phyloP scores from a whole-genome alignment of 768 basidiomycete genomes.

The Pleurotus ostreatus region DNA sequence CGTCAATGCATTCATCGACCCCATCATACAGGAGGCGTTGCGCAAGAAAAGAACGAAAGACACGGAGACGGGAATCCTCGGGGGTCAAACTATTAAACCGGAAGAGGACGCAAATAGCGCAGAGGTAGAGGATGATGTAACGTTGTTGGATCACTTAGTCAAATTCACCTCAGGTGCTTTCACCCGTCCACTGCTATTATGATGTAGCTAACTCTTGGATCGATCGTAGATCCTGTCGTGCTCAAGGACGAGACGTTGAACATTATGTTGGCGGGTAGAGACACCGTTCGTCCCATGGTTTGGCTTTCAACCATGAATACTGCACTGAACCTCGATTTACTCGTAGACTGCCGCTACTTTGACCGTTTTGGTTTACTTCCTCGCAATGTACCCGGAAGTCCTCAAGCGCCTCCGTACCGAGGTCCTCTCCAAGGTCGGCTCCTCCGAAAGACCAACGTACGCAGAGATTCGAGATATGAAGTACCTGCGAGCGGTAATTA shows the following conservation, averaged over 20 bases:
- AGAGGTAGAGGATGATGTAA: conserved; percentile 37
- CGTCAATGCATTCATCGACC: conserved; percentile 49
- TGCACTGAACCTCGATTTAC: not conserved
- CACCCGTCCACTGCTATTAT: not conserved
- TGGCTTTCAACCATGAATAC: not conserved
- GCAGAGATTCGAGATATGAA: conserved; percentile 15
- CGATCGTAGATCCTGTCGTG: conserved; percentile 33
- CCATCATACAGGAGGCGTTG: conserved; percentile 48
- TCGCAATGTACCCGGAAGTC: conserved; percentile 49
- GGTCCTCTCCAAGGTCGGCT: conserved; percentile 48
- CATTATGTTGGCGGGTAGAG: conserved; percentile 42
- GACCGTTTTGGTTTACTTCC: conserved; percentile 38
- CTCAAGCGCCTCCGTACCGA: conserved; percentile 49
- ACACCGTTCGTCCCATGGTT: conserved; percentile 21
- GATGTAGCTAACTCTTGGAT: not conserved
- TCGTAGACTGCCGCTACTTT: conserved; percentile 34
- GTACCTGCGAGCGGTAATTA: conserved; percentile 3
- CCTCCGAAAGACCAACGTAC: conserved; percentile 42
- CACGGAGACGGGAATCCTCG: conserved; percentile 4
- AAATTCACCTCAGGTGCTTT: conserved; percentile 40
- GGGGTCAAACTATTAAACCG: conserved; percentile 17
- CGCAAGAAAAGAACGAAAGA: conserved; percentile 29
- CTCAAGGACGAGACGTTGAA: conserved; percentile 36
- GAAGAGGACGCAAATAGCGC: conserved; percentile 14
- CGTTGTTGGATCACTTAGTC: conserved; percentile 55